Percentiles rank a stretch among this genome's conserved stretches.
Evolutionary conservation across 75 land plant genomes (phyloP).

Genomic region (Larix kaempferi): DNA sequence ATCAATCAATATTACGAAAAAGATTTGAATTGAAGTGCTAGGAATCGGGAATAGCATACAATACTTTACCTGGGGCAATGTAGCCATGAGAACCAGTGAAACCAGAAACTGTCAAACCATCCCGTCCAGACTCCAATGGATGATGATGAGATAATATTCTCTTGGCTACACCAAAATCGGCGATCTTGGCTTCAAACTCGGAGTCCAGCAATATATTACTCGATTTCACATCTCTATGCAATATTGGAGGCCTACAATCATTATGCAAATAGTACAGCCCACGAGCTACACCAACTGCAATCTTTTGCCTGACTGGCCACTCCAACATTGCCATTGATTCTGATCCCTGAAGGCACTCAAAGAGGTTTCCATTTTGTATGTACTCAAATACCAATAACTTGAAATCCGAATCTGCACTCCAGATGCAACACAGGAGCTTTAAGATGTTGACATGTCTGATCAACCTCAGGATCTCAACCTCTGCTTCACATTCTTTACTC

Average conservation of each 20-base stretch:
- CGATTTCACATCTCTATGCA: constrained; percentile 31
- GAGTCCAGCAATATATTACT: constrained; percentile 29
- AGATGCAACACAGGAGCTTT: constrained; percentile 69
- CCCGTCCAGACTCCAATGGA: neutral
- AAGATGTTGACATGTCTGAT: constrained; percentile 82
- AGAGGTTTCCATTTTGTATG: constrained; percentile 72
- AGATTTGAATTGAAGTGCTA: neutral
- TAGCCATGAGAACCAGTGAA: constrained; percentile 31
- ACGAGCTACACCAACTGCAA: constrained; percentile 21
- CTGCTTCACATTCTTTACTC: constrained; percentile 53
- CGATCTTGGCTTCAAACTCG: constrained; percentile 20
- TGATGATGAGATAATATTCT: constrained; percentile 8
- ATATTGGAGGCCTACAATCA: constrained; percentile 11
- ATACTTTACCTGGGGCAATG: constrained; percentile 30
- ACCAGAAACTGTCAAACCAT: constrained; percentile 15
- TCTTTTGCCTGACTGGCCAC: constrained; percentile 10
- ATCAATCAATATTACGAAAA: neutral
- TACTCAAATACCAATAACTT: constrained; percentile 75
- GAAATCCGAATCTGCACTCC: constrained; percentile 54
- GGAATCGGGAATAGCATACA: neutral
- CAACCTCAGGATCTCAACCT: constrained; percentile 62
- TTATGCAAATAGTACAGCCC: constrained; percentile 32
- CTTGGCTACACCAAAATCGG: constrained; percentile 31
- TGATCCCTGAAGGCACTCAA: constrained; percentile 50
- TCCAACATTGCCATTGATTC: neutral